phyloP scores from a whole-genome alignment of 75 land plant genomes.

The Isoetes taiwanensis region DNA sequence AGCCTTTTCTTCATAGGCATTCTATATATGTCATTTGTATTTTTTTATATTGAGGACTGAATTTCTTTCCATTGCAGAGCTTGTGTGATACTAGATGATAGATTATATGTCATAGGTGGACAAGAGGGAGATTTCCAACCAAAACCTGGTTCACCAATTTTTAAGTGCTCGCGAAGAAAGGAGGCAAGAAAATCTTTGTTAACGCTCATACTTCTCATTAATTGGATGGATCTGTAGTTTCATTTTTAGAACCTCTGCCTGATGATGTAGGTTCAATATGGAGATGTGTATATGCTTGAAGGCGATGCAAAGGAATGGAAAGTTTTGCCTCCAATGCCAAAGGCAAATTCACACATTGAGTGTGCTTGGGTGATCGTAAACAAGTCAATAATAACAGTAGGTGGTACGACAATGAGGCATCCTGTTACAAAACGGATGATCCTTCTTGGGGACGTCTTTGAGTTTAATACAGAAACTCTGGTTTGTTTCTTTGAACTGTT shows the following conservation, averaged over 20 bases:
- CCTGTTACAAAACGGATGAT: conserved; percentile 84
- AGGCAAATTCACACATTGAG: conserved; percentile 88
- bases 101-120: conserved; percentile 79
- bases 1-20: too few species aligned
- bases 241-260: too few species aligned
- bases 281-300: conserved; percentile 88
- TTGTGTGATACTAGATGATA: conserved; percentile 62
- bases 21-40: too few species aligned
- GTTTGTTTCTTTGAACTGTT: conserved; percentile 34
- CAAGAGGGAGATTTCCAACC: conserved; percentile 99
- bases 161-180: conserved; percentile 72
- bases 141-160: conserved; percentile 92
- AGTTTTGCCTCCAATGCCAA: conserved; percentile 64
- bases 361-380: conserved; percentile 89
- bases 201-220: too few species aligned
- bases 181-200: too few species aligned
- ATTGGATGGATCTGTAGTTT: too few species aligned
- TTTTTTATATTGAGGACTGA: conserved; percentile 2
- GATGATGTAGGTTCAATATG: conserved; percentile 66
- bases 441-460: conserved; percentile 71
- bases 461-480: conserved; percentile 46
- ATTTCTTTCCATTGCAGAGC: conserved; percentile 50
- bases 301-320: conserved; percentile 57
- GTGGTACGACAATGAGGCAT: conserved; percentile 90
- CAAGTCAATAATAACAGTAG: conserved; percentile 57